These are phyloP conservation scores for Candida germanica DNA, from an alignment of 805 yeast genomes.

Conservation along the genomic window DNA sequence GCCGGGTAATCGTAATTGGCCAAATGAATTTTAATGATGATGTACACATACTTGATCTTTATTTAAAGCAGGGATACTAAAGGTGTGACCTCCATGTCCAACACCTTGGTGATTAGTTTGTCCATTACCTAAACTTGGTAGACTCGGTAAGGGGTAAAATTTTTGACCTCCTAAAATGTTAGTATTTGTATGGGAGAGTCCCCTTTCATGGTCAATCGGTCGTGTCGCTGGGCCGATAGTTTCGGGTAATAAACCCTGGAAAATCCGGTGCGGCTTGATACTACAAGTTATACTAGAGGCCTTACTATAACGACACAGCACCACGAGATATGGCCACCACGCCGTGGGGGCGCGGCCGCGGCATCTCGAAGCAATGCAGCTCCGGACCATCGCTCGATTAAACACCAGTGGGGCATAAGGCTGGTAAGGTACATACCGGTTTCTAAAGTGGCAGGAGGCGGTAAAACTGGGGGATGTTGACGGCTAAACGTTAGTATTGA, in stretches of 20 bases:
- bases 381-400: no score
- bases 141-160: conserved; percentile 49
- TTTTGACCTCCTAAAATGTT: conserved; percentile 36
- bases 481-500: no score
- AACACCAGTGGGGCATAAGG: no score
- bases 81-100: conserved; percentile 46
- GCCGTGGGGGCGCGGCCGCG: not conserved
- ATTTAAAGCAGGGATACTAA: conserved; percentile 48
- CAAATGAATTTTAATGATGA: no score
- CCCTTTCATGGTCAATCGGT: no score
- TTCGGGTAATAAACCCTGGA: not conserved
- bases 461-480: conserved; percentile 58
- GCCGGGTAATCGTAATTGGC: conserved; percentile 22
- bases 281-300: no score
- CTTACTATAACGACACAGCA: no score
- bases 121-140: conserved; percentile 47
- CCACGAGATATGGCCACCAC: no score
- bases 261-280: not conserved
- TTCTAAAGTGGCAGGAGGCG: conserved; percentile 56
- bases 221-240: no score
- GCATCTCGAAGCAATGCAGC: no score
- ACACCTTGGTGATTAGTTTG: conserved; percentile 31
- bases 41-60: no score
- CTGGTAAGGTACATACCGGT: conserved; percentile 41
- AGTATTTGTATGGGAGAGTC: conserved; percentile 19